Percentiles rank a stretch among this genome's conserved stretches.
Conservation (phyloP, 2,329 filamentous ascomycete species). For the Hymenoscyphus albidus region DNA sequence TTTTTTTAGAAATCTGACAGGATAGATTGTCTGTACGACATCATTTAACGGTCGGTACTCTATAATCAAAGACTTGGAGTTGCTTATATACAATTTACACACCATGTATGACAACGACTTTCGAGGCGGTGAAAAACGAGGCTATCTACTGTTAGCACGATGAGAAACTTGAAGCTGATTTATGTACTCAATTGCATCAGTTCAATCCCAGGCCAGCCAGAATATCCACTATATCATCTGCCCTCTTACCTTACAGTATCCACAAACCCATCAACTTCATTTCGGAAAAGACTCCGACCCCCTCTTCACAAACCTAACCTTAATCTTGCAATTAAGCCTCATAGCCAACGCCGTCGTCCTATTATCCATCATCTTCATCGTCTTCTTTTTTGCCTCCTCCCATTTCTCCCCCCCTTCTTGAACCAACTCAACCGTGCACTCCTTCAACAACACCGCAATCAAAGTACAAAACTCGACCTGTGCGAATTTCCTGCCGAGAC, state of each 20-base stretch:
- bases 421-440: slow-evolving; percentile 22
- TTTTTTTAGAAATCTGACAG: not conserved
- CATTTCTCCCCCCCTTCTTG: slow-evolving; percentile 12
- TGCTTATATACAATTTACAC: not conserved
- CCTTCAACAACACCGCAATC: slow-evolving; percentile 24
- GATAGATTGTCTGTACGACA: not conserved
- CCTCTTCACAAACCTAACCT: slow-evolving; percentile 25
- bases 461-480: slow-evolving; percentile 34
- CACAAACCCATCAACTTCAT: not conserved
- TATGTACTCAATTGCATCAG: not conserved
- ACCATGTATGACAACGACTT: not conserved
- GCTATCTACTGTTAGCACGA: not conserved
- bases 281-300: slow-evolving; percentile 19
- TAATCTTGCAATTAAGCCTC: slow-evolving; percentile 21
- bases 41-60: not conserved
- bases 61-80: not conserved
- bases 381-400: slow-evolving; percentile 18
- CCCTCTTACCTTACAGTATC: not conserved
- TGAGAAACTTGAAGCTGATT: not conserved
- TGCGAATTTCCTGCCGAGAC: slow-evolving; percentile 36
- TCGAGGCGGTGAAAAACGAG: not conserved
- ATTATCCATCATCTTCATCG: slow-evolving; percentile 15
- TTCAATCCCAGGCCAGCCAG: not conserved
- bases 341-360: slow-evolving; percentile 16
- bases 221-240: not conserved